A percentile compares a stretch with the other conserved stretches of the same genome.
phyloP scores from a whole-genome alignment of 768 basidiomycete species.

The Lactarius hengduanensis region DNA sequence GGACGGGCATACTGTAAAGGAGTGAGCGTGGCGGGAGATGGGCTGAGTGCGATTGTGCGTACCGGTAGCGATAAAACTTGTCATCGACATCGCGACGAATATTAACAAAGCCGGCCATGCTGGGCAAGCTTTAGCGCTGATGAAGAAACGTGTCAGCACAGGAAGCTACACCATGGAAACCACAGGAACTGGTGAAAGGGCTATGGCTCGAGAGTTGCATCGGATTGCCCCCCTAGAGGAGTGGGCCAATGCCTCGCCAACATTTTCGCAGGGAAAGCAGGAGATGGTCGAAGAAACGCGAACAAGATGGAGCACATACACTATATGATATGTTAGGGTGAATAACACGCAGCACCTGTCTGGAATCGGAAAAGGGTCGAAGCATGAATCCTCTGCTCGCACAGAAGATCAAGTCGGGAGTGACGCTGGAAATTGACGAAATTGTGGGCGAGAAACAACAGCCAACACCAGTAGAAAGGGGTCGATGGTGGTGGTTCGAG shows the following conservation, averaged over 20 bases:
- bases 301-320: conserved; percentile 43
- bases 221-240: not conserved
- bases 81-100: conserved; percentile 96
- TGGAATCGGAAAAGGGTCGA: conserved; percentile 79
- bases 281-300: conserved; percentile 43
- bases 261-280: not conserved
- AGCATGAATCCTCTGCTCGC: conserved; percentile 87
- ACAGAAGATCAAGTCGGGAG: conserved; percentile 54
- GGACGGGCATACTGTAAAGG: conserved; percentile 81
- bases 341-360: conserved; percentile 61
- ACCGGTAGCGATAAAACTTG: conserved; percentile 95
- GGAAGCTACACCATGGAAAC: conserved; percentile 24
- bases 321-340: conserved; percentile 35
- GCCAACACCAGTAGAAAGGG: conserved; percentile 17
- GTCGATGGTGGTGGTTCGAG: conserved; percentile 22
- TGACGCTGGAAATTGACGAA: conserved; percentile 54
- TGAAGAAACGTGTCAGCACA: conserved; percentile 10
- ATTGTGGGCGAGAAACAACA: conserved; percentile 50
- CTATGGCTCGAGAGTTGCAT: not conserved
- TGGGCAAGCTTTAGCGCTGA: conserved; percentile 70
- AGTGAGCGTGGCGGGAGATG: not conserved
- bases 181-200: not conserved
- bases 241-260: not conserved
- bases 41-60: conserved; percentile 31
- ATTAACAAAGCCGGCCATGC: conserved; percentile 89